Evolutionary conservation across 2,329 filamentous ascomycete species (phyloP), one percentile per base, ranked within the genome.

Genomic region (Xylariaceae sp.): DNA sequence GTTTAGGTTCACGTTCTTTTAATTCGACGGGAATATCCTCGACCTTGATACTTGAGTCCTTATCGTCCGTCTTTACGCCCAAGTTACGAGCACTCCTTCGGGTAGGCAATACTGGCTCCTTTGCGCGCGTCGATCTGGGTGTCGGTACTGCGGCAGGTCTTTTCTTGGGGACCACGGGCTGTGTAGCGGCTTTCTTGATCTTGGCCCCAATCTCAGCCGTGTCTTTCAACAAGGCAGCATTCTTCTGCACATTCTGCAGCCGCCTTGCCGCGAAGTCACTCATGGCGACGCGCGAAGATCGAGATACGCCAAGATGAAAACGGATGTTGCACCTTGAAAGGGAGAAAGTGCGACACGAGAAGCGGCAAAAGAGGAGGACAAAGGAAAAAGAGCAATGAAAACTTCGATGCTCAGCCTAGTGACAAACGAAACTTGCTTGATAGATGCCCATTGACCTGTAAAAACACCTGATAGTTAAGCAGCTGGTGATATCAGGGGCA

Each of bases 191-290:
- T 42, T 86, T 88, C 11, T 88, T 75, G n/a, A 84, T 78, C 45
- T 81, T 84, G 18, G 87, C 87, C 0, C 89, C 84, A 1, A 87
- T 81, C 2, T 83, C 82, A 2, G 88, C 86, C 1, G 96, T 81
- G 54, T 91, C 87, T 54, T 88, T 88, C 0, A 97, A 72, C 0
- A 96, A 78, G 44, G 66, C 67, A 0, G 87, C 89, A 69, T 93
- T 87, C 62, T 95, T 94, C 48, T 89, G 89, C 39, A 96, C 95
- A 60, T 96, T 96, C 55, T 91, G 90, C 14, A 90, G 81, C 0
- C 92, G 81, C 60, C 89, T 85, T 63, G 86, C 85, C 76, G 96
- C 92, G 70, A 96, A 97, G 38, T 90, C 89, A 70, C 89, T 95
- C 62, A 95, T 28, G 4, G 22, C 22, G 22, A 28, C 22, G 22